Percentiles rank a stretch among this genome's conserved stretches.
Conservation (phyloP, 306 rosid genomes). For the Prunus davidiana region DNA sequence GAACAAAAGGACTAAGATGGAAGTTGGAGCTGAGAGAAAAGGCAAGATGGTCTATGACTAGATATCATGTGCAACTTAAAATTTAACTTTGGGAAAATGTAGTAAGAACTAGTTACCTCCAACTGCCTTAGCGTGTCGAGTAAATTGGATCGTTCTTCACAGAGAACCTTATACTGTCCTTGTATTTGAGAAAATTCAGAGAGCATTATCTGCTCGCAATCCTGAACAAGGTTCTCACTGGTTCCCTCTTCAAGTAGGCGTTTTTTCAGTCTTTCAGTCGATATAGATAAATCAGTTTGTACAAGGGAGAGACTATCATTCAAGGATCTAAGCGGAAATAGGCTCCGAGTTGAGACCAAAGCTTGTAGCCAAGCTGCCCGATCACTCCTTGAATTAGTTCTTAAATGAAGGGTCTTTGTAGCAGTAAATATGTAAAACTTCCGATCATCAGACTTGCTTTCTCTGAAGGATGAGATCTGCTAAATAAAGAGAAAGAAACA, state of each 20-base stretch:
- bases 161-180: constrained; percentile 58
- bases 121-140: constrained; percentile 79
- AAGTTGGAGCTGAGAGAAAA: not conserved
- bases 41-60: not conserved
- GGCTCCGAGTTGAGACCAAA: constrained; percentile 65
- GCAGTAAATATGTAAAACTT: constrained; percentile 83
- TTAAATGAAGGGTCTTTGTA: constrained; percentile 91
- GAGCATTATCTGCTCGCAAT: constrained; percentile 88
- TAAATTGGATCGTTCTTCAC: constrained; percentile 68
- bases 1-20: not conserved
- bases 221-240: constrained; percentile 59
- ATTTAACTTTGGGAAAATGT: constrained; percentile 1
- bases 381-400: constrained; percentile 80
- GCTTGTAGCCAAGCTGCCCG: constrained; percentile 92
- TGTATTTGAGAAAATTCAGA: constrained; percentile 76
- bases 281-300: constrained; percentile 58
- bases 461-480: constrained; percentile 84
- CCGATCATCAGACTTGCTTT: constrained; percentile 92
- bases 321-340: constrained; percentile 49
- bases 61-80: not conserved
- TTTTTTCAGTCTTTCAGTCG: constrained; percentile 68
- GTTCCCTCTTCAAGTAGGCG: constrained; percentile 77
- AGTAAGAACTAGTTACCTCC: constrained; percentile 53
- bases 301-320: constrained; percentile 48
- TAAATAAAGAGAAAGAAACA: not conserved